These are phyloP conservation scores for Lasiosphaeria ovina DNA, from an alignment of 495 filamentous ascomycete genomes.

Conservation along the genomic window DNA sequence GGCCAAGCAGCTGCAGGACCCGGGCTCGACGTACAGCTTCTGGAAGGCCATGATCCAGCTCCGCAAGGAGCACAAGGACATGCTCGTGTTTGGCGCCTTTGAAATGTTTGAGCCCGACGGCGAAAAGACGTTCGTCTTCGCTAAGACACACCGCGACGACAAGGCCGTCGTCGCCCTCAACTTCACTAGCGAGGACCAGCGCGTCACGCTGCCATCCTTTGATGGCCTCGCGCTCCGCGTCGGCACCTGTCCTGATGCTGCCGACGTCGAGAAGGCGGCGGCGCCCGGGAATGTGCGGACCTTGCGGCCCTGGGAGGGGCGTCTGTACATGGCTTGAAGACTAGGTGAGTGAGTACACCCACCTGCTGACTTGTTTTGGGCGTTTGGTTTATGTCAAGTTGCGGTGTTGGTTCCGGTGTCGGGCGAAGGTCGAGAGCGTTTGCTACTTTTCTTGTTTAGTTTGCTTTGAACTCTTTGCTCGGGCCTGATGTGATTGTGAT, in stretches of 20 bases:
- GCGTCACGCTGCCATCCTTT: conserved; percentile 18
- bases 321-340: conserved; percentile 23
- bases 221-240: conserved; percentile 22
- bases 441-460: too few relatives aligned
- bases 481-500: too few relatives aligned
- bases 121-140: conserved; percentile 45
- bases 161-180: conserved; percentile 32
- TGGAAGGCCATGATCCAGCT: conserved; percentile 42
- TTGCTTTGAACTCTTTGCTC: too few relatives aligned
- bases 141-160: conserved; percentile 30
- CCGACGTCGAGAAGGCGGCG: not conserved
- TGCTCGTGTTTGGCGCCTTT: conserved; percentile 33
- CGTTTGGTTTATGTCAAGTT: too few relatives aligned
- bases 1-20: conserved; percentile 40
- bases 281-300: conserved; percentile 8
- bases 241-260: conserved; percentile 26
- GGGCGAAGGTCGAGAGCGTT: too few relatives aligned
- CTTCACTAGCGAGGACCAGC: conserved; percentile 31
- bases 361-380: not conserved
- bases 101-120: conserved; percentile 35
- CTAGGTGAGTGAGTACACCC: not conserved
- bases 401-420: too few relatives aligned
- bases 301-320: conserved; percentile 31
- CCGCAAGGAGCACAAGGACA: conserved; percentile 33
- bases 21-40: conserved; percentile 26